A percentile compares a stretch with the other conserved stretches of the same genome.
Conservation (phyloP, 805 yeast genomes). For the Ogataea zsoltii region DNA sequence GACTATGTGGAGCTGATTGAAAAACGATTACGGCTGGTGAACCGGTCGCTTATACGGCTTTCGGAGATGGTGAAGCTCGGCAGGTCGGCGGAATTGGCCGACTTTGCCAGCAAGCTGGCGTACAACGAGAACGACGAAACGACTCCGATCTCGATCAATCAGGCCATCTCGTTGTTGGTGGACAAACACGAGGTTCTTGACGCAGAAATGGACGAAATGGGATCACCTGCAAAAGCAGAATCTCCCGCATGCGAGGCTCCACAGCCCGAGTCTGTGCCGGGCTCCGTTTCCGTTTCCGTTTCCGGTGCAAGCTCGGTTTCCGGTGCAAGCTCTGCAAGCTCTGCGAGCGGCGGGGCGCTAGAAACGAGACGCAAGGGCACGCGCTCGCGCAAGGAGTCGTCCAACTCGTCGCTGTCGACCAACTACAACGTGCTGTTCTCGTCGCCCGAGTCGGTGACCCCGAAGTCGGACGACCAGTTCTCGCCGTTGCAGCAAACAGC, state of each 20-base stretch:
- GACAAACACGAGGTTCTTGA: slow-evolving; percentile 41
- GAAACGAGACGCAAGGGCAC: too few species aligned
- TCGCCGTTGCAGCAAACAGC: slow-evolving; percentile 19
- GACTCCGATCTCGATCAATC: slow-evolving; percentile 43
- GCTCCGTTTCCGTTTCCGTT: background rate
- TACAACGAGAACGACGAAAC: slow-evolving; percentile 22
- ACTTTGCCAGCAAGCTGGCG: slow-evolving; percentile 15
- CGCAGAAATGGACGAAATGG: slow-evolving; percentile 36
- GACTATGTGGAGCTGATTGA: slow-evolving; percentile 67
- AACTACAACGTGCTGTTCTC: slow-evolving; percentile 15
- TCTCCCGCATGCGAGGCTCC: background rate
- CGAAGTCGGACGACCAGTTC: slow-evolving; percentile 25
- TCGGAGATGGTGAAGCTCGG: slow-evolving; percentile 30
- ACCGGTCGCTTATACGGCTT: slow-evolving; percentile 48
- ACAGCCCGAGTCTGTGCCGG: background rate
- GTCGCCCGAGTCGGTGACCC: slow-evolving; percentile 29
- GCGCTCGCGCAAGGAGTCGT: background rate
- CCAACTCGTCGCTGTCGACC: slow-evolving; percentile 1
- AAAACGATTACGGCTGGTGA: slow-evolving; percentile 53
- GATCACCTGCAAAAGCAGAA: slow-evolving; percentile 4
- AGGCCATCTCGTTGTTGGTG: slow-evolving; percentile 45
- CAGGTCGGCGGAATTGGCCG: slow-evolving; percentile 10
- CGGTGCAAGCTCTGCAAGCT: too few species aligned
- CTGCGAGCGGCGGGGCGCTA: too few species aligned
- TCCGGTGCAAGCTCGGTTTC: background rate